Base-by-base conservation (phyloP, 345 rosid genomes). In the Leavenworthia alabamica region DNA sequence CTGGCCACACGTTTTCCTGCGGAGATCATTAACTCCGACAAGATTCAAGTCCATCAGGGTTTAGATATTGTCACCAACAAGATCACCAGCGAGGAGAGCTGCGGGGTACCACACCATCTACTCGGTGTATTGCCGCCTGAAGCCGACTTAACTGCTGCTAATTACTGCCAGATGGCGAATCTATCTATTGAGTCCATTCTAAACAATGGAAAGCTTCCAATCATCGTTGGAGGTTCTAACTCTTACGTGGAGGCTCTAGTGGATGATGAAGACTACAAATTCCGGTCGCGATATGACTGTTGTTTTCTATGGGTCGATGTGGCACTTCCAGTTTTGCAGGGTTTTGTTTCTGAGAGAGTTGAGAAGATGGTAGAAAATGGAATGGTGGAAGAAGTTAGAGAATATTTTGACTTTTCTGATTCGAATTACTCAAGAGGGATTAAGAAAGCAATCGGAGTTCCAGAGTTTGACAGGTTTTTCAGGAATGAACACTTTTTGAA, bases 171-270 rank as follows among this genome's bases (percentile, higher is more conserved):
- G 44, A 55, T 59, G 77, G 89, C 96, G 6, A 74, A 76, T 2
- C 44, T 27, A 2, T 69, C 83, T 0, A 52, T 82, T 11, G 83
- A 79, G 8, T 76, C 82, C 0, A 67, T 77, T 23, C 54, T 60
- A 8, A 62, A 42, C 8, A 77, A 77, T 2, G 82, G 86, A 2
- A 64, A 64, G 64, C 80, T 80, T 60, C 96, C 96, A 28, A 67
- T 88, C 59, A 70, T 88, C 41, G 92, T 79, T 29, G 96, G 96
- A 53, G 96, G 96, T 28, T 88, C 92, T 9, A 88, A 85, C 75
- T 83, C 92, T 0, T 83, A 79, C 77, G 64, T 85, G 8, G 88
- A 88, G 35, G 80, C 89, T 41, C 65, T 88, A 23, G 69, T 83
- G 7, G 79, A 81, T 7, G 76, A 72, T 9, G 54, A 62, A 19